Evolutionary conservation across 2,329 filamentous ascomycete genomes (phyloP).

Genomic region (Hypocrella siamensis): DNA sequence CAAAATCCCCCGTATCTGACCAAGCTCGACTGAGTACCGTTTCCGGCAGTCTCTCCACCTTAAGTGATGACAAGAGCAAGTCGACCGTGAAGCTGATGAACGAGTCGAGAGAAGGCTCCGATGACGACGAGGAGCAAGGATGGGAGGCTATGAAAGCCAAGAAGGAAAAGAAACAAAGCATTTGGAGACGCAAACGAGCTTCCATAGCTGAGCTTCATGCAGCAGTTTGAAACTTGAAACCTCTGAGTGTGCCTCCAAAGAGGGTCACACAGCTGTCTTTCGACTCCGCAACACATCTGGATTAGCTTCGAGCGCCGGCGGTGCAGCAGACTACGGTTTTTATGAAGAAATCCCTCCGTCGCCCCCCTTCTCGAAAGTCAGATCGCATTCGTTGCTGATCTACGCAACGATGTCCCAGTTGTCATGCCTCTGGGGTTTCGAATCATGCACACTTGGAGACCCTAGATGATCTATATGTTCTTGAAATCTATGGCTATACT

Average conservation of each 20-base stretch:
- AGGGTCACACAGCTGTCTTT: too few species aligned
- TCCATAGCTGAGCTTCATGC: constrained; percentile 30
- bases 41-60: constrained; percentile 14
- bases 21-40: constrained; percentile 19
- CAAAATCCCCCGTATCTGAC: constrained; percentile 10
- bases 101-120: constrained; percentile 23
- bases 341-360: too few species aligned
- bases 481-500: too few species aligned
- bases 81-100: constrained; percentile 21
- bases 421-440: too few species aligned
- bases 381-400: too few species aligned
- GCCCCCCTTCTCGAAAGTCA: too few species aligned
- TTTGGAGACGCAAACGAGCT: constrained; percentile 48
- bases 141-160: constrained; percentile 59
- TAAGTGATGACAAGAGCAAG: constrained; percentile 17
- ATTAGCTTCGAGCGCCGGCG: neutral
- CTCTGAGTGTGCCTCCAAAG: too few species aligned
- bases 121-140: constrained; percentile 50
- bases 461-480: too few species aligned
- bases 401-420: too few species aligned
- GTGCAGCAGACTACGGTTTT: too few species aligned
- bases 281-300: too few species aligned
- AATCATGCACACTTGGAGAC: too few species aligned
- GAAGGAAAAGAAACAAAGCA: constrained; percentile 49
- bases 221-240: constrained; percentile 20